phyloP scores from a whole-genome alignment of 1,284 basidiomycete species.

The Hypsizygus ulmarius region DNA sequence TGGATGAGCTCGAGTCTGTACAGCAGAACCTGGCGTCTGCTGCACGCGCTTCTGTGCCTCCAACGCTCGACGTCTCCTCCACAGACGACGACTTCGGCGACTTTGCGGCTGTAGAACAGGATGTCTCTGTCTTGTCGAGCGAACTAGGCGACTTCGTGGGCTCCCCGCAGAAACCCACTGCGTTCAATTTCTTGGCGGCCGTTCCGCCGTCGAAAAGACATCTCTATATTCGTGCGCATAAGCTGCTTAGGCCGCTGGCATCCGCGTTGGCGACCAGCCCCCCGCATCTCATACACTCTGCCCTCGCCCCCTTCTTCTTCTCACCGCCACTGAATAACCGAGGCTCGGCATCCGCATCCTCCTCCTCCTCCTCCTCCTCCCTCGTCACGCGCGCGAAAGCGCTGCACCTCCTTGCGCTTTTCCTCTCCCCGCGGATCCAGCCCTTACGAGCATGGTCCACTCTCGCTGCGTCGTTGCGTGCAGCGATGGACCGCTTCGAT shows the following conservation, averaged over 20 bases:
- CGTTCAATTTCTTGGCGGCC: constrained; percentile 19
- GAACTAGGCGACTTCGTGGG: constrained; percentile 62
- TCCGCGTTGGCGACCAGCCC: constrained; percentile 54
- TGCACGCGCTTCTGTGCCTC: constrained; percentile 42
- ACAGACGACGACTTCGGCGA: constrained; percentile 50
- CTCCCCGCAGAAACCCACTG: constrained; percentile 10
- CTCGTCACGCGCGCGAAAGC: constrained; percentile 56
- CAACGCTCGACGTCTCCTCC: constrained; percentile 63
- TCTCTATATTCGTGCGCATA: constrained; percentile 62
- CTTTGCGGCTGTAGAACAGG: constrained; percentile 53
- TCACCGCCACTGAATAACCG: not conserved
- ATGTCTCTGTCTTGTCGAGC: constrained; percentile 39
- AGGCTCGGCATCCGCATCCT: constrained; percentile 2
- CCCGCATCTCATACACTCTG: constrained; percentile 54
- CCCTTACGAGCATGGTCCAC: constrained; percentile 68
- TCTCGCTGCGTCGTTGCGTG: constrained; percentile 64
- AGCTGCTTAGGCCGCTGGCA: constrained; percentile 58
- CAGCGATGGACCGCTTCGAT: constrained; percentile 85
- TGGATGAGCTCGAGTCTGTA: constrained; percentile 60
- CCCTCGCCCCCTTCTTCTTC: constrained; percentile 37
- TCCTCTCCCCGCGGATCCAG: constrained; percentile 64
- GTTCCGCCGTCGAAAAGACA: constrained; percentile 32
- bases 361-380: constrained; percentile 24
- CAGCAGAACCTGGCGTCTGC: constrained; percentile 36
- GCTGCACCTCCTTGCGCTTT: constrained; percentile 69